phyloP scores from a whole-genome alignment of 352 stramenopile genomes.

The Plasmopara muralis region DNA sequence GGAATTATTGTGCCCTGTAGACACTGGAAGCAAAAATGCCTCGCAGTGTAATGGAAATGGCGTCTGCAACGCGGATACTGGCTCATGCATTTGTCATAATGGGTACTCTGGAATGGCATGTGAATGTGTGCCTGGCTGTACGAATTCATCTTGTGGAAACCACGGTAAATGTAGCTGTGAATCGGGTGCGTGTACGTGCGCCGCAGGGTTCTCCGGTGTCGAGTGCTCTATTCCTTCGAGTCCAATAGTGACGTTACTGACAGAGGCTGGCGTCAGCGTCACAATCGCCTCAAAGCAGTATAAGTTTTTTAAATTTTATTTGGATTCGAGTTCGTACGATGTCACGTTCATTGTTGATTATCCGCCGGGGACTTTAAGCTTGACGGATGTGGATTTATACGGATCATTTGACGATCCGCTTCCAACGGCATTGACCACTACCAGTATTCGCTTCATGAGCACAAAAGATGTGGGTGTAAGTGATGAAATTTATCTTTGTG shows the following conservation, averaged over 20 bases:
- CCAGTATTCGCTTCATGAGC: slow-evolving; percentile 46
- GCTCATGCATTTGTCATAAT: slow-evolving; percentile 39
- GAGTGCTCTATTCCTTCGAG: slow-evolving; percentile 20
- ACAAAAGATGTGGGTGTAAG: slow-evolving; percentile 28
- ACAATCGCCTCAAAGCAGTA: slow-evolving; percentile 47
- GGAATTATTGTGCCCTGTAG: slow-evolving; percentile 44
- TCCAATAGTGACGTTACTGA: slow-evolving; percentile 26
- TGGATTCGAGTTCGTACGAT: slow-evolving; percentile 59
- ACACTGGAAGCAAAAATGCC: slow-evolving; percentile 28
- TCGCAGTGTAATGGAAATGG: slow-evolving; percentile 67
- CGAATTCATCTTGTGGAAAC: slow-evolving; percentile 27
- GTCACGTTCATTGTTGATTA: slow-evolving; percentile 54
- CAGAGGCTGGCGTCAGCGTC: slow-evolving; percentile 19
- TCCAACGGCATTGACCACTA: slow-evolving; percentile 44
- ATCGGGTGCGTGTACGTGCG: slow-evolving; percentile 53
- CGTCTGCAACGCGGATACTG: slow-evolving; percentile 37
- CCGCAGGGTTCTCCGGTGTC: slow-evolving; percentile 35
- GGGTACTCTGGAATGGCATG: slow-evolving; percentile 62
- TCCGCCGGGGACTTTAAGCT: slow-evolving; percentile 3
- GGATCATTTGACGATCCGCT: slow-evolving; percentile 60
- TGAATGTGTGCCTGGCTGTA: slow-evolving; percentile 65
- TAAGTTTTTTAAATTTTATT: slow-evolving; percentile 60
- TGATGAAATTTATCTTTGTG: slow-evolving; percentile 67
- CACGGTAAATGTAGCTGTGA: slow-evolving; percentile 55
- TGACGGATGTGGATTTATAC: slow-evolving; percentile 58